Conservation (phyloP, 257 asterid genomes). For the Catharanthus roseus region DNA sequence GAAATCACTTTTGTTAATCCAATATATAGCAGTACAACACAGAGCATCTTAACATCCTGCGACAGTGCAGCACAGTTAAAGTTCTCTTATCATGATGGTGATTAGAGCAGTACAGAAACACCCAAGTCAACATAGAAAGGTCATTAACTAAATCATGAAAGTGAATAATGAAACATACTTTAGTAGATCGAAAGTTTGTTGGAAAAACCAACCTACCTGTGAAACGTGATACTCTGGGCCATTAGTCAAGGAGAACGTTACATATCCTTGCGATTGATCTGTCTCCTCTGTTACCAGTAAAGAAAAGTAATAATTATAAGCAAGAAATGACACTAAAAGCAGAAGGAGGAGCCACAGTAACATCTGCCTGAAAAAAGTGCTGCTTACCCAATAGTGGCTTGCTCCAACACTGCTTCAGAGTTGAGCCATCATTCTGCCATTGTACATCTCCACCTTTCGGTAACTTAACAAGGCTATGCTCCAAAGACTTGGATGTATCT, state of each 20-base stretch:
- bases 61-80: not conserved
- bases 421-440: conserved; percentile 62
- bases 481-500: conserved; percentile 46
- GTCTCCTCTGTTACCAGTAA: conserved; percentile 50
- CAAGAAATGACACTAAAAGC: not conserved
- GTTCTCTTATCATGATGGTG: not conserved
- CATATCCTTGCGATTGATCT: conserved; percentile 68
- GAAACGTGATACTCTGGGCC: conserved; percentile 99
- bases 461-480: conserved; percentile 41
- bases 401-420: conserved; percentile 78
- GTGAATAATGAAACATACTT: not conserved
- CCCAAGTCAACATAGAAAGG: not conserved
- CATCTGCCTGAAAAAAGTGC: not conserved
- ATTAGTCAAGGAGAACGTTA: conserved; percentile 85
- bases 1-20: not conserved
- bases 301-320: conserved; percentile 1
- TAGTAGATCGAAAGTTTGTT: not conserved
- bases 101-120: not conserved
- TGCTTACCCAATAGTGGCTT: conserved; percentile 66
- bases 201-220: conserved; percentile 45
- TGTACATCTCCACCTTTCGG: conserved; percentile 51
- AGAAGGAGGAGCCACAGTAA: not conserved
- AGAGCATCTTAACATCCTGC: not conserved
- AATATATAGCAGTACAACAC: not conserved
- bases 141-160: not conserved